Conservation (phyloP, 2,329 filamentous ascomycete species). For the Teratosphaeria nubilosa region DNA sequence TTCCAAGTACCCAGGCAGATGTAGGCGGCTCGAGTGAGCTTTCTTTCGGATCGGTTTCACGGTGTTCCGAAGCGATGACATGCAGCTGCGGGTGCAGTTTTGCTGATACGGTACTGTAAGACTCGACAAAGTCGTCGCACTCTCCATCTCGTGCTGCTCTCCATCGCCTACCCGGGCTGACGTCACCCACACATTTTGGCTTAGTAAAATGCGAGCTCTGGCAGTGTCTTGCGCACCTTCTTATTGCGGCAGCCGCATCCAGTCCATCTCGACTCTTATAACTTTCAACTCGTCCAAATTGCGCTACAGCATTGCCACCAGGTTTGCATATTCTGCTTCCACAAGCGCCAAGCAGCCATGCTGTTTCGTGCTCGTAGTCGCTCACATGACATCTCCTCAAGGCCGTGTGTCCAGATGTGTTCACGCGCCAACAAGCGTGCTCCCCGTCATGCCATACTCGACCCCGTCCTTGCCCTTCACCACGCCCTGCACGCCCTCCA, state of each 20-base stretch:
- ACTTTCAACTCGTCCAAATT: neutral
- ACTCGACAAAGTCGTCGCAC: neutral
- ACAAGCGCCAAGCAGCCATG: neutral
- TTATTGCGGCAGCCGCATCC: neutral
- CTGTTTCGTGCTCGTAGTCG: neutral
- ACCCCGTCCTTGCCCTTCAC: slow-evolving; percentile 26
- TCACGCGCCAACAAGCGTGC: slow-evolving; percentile 4
- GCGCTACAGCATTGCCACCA: neutral
- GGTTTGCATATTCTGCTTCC: neutral
- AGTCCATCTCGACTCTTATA: neutral
- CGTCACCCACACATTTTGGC: neutral
- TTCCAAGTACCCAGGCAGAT: neutral
- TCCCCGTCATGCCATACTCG: slow-evolving; percentile 27
- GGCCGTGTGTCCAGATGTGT: neutral
- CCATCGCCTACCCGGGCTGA: neutral
- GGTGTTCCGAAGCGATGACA: neutral
- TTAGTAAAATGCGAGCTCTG: neutral
- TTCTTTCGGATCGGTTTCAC: neutral
- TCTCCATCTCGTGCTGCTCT: neutral
- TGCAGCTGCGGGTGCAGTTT: neutral
- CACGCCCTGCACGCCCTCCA: slow-evolving; percentile 32
- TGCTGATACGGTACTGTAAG: neutral
- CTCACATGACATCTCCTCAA: neutral
- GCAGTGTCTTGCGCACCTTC: neutral
- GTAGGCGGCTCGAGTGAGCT: neutral